These are phyloP conservation scores for Pichia cabralensis DNA, from an alignment of 805 yeast genomes.

Conservation along the genomic window DNA sequence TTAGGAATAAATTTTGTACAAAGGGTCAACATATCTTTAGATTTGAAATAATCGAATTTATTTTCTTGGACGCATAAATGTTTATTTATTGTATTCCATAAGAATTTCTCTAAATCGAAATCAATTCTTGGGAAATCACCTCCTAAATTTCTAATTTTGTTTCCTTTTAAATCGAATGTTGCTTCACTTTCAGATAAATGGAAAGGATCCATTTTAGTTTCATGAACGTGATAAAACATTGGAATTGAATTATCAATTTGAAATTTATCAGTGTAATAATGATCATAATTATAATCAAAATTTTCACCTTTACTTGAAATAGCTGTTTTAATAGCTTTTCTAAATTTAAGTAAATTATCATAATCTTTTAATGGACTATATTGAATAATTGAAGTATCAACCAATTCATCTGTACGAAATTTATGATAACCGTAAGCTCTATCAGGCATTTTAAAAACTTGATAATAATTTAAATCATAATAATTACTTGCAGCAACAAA, in stretches of 20 bases:
- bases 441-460: constrained; percentile 29
- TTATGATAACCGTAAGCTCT: constrained; percentile 20
- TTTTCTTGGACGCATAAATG: constrained; percentile 12
- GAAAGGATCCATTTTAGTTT: constrained; percentile 41
- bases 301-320: constrained; percentile 4
- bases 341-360: constrained; percentile 7
- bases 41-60: constrained; percentile 7
- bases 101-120: constrained; percentile 15
- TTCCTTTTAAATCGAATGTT: constrained; percentile 9
- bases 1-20: neutral
- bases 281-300: constrained; percentile 12
- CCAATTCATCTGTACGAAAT: constrained; percentile 19
- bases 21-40: neutral
- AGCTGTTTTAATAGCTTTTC: constrained; percentile 4
- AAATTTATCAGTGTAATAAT: constrained; percentile 11
- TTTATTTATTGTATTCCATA: constrained; percentile 16
- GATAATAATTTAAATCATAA: constrained; percentile 37
- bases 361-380: constrained; percentile 21
- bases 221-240: constrained; percentile 31
- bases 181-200: constrained; percentile 10
- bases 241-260: constrained; percentile 13
- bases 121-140: constrained; percentile 12
- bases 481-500: constrained; percentile 54
- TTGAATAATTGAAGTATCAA: constrained; percentile 24
- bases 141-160: constrained; percentile 14